These are phyloP conservation scores for Metschnikowia sp. DNA, from an alignment of 805 yeast species.

Conservation along the genomic window DNA sequence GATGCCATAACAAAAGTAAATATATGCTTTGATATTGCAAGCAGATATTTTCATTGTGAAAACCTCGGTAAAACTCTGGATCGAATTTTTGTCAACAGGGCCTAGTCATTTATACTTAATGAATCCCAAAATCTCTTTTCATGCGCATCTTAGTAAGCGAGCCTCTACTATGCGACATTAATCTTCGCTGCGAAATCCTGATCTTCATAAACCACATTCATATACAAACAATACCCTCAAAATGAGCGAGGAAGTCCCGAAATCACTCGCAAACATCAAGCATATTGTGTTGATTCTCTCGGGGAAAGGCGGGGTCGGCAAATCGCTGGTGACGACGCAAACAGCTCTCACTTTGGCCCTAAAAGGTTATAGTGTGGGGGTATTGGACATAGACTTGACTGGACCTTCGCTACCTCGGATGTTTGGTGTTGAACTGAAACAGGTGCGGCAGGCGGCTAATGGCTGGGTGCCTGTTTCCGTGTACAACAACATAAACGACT, in stretches of 20 bases:
- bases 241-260: conserved; percentile 21
- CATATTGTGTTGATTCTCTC: conserved; percentile 82
- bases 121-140: too few species aligned
- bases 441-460: conserved; percentile 73
- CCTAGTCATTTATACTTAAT: too few species aligned
- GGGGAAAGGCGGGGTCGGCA: conserved; percentile 98
- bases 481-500: conserved; percentile 10
- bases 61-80: too few species aligned
- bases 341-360: conserved; percentile 76
- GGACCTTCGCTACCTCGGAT: conserved; percentile 96
- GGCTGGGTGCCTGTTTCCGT: conserved; percentile 91
- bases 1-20: too few species aligned
- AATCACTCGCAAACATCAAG: conserved; percentile 48
- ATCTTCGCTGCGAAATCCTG: too few species aligned
- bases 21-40: too few species aligned
- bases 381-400: conserved; percentile 89
- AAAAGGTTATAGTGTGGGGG: conserved; percentile 82
- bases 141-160: too few species aligned
- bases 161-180: too few species aligned
- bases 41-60: too few species aligned
- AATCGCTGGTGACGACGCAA: conserved; percentile 93
- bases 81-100: too few species aligned
- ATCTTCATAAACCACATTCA: too few species aligned
- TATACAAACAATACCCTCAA: not conserved
- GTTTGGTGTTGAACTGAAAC: conserved; percentile 83